phyloP scores from a whole-genome alignment of 768 basidiomycete genomes.

The Russula ochroleuca region DNA sequence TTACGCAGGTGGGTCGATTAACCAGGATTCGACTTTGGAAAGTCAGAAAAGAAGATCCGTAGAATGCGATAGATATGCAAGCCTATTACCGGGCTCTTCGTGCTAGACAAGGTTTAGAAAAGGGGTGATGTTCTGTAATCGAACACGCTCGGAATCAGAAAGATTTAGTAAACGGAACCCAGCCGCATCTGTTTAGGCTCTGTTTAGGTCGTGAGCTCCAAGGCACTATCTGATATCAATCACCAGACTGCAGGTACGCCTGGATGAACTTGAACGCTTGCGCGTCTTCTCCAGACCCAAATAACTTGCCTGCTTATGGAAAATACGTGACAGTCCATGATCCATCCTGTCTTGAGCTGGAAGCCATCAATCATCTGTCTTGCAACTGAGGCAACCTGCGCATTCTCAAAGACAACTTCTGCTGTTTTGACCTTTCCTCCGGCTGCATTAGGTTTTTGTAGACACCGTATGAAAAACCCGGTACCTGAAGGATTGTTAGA shows the following conservation, averaged over 20 bases:
- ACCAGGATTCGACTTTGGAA: not conserved
- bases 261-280: not conserved
- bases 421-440: constrained; percentile 74
- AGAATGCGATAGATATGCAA: not conserved
- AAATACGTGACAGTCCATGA: constrained; percentile 77
- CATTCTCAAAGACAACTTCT: constrained; percentile 70
- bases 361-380: constrained; percentile 83
- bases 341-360: constrained; percentile 79
- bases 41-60: not conserved
- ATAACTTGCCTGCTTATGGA: constrained; percentile 29
- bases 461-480: constrained; percentile 78
- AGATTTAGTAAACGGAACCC: no score
- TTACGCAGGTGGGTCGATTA: not conserved
- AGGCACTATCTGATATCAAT: constrained; percentile 28
- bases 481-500: constrained; percentile 48
- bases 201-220: no score
- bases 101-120: not conserved
- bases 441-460: constrained; percentile 57
- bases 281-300: not conserved
- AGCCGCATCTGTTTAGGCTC: no score
- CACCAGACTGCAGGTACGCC: constrained; percentile 21
- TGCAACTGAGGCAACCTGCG: constrained; percentile 70
- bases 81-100: not conserved
- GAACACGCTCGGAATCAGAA: not conserved
- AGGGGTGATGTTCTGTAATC: not conserved